phyloP scores from a whole-genome alignment of 1,284 basidiomycete species.

The Vanrija humicola region DNA sequence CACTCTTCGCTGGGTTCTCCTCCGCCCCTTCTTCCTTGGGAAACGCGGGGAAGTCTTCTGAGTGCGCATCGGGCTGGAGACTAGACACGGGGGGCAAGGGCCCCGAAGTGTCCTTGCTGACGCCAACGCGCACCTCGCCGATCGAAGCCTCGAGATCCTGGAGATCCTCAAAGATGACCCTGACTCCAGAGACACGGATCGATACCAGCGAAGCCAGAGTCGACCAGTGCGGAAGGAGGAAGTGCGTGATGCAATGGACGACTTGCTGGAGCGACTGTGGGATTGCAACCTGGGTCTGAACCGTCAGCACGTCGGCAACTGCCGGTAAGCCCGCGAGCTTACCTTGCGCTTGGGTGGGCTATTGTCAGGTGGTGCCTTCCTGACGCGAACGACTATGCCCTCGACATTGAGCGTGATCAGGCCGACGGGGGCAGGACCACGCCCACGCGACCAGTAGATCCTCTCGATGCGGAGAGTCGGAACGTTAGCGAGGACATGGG shows the following conservation, averaged over 20 bases:
- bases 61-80: not conserved
- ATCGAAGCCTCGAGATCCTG: constrained; percentile 30
- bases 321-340: not conserved
- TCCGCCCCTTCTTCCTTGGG: too few species aligned
- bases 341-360: constrained; percentile 2
- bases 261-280: constrained; percentile 1
- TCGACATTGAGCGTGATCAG: constrained; percentile 36
- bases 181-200: constrained; percentile 29
- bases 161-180: constrained; percentile 38
- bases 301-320: not conserved
- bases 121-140: constrained; percentile 21
- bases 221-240: constrained; percentile 38
- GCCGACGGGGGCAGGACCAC: constrained; percentile 22
- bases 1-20: too few species aligned
- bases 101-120: constrained; percentile 2
- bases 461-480: constrained; percentile 34
- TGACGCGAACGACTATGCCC: constrained; percentile 29
- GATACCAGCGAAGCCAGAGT: constrained; percentile 33
- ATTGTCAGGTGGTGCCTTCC: constrained; percentile 1
- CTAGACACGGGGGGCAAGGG: not conserved
- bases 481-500: constrained; percentile 9
- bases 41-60: not conserved
- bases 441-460: constrained; percentile 30
- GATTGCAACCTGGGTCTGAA: not conserved
- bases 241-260: constrained; percentile 17